Base-by-base conservation (phyloP, 495 filamentous ascomycete genomes). In the Thermothielavioides terrestris region DNA sequence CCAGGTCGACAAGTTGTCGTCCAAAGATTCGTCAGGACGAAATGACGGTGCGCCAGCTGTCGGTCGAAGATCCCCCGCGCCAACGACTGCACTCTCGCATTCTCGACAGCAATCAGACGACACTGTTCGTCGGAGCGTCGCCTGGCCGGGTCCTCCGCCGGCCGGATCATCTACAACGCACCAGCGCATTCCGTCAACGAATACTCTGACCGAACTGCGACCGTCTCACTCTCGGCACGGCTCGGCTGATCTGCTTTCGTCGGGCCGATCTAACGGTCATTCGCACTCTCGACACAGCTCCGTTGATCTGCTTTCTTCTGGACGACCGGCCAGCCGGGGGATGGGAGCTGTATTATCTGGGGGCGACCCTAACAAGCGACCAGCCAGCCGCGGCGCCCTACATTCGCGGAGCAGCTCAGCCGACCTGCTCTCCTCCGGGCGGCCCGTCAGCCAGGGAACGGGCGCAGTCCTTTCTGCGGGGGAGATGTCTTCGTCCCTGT, bases 101-200 rank as follows among this genome's bases (percentile, higher is more conserved):
- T 46, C 43, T 15, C 68, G 72, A 12, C 69, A 71, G 26, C 67
- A 65, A 2, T 77, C 75, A 1, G 65, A 71, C 28, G 73, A 77
- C 38, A 71, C 68, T 1, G 50, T 68, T 37, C 78, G 79, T 47
- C 77, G 83, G 49, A 86, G 75, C 53, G 66, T 90, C 42, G 63
- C 82, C 15, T 96, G 90, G 91, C 90, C 89, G 15, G 85, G 80
- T 22, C 75, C 81, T 68, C 66, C 57, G n/a, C n/a, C n/a, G 35
- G 49, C 57, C 55, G 69, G 43, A 42, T 58, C 77, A 31, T 68
- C 69, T 38, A 38, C 62, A 4, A 56, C 65, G 6, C 79, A 83
- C 52, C 82, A 85, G 51, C 75, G 78, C 36, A 76, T 77, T 42
- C 66, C 77, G 2, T 79, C 84, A 1, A 69, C 76, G 14, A 77